A percentile compares a stretch with the other conserved stretches of the same genome.
These are phyloP conservation scores for Tetrastigma voinierianum DNA, from an alignment of 164 flowering plant genomes.

Conservation along the genomic window DNA sequence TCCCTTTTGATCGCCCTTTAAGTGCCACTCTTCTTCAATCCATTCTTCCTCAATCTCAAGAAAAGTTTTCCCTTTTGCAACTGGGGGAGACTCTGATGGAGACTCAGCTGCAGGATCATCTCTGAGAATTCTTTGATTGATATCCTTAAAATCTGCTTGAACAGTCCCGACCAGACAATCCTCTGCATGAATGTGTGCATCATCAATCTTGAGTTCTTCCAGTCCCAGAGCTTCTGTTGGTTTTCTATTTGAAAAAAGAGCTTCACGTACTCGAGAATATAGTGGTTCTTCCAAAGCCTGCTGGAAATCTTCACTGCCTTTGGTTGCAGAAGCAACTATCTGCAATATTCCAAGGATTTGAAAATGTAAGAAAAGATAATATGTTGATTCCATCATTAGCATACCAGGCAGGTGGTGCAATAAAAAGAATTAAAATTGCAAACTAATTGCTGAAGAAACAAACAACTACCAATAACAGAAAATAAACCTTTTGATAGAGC, in stretches of 20 bases:
- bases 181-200: slow-evolving; percentile 10
- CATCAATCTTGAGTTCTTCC: slow-evolving; percentile 18
- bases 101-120: slow-evolving; percentile 8
- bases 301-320: slow-evolving; percentile 47
- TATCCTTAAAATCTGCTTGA: slow-evolving; percentile 4
- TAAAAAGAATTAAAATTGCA: neutral
- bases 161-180: slow-evolving; percentile 13
- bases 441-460: neutral
- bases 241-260: slow-evolving; percentile 28
- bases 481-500: slow-evolving; percentile 75
- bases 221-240: slow-evolving; percentile 12
- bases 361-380: neutral
- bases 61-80: slow-evolving; percentile 10
- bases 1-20: slow-evolving; percentile 7
- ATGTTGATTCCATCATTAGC: neutral
- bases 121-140: slow-evolving; percentile 12
- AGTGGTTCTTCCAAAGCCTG: slow-evolving; percentile 58
- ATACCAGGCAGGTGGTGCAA: neutral
- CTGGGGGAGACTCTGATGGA: slow-evolving; percentile 2
- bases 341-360: slow-evolving; percentile 23
- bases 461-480: slow-evolving; percentile 8
- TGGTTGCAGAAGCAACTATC: slow-evolving; percentile 62
- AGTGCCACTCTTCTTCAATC: slow-evolving; percentile 10
- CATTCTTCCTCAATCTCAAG: slow-evolving; percentile 64
- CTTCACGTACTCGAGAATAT: slow-evolving; percentile 56